phyloP scores from a whole-genome alignment of 2,329 filamentous ascomycete species.

The Arthrobotrys musiformis region DNA sequence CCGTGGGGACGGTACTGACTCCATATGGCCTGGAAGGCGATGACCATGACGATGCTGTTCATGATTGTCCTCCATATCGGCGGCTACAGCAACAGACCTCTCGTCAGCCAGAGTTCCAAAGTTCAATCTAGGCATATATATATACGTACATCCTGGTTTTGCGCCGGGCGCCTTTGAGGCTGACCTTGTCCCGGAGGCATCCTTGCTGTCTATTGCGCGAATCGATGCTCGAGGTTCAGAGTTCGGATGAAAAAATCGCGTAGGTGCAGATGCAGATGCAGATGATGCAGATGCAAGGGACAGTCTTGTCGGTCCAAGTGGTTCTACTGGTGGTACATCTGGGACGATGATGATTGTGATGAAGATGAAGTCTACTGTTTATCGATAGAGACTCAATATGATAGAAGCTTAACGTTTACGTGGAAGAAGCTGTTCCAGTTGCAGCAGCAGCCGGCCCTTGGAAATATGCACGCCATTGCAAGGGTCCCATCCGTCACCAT shows the following conservation, averaged over 20 bases:
- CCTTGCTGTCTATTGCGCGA: background rate
- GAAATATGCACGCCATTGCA: slow-evolving; percentile 13
- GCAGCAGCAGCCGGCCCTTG: background rate
- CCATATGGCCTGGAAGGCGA: slow-evolving; percentile 70
- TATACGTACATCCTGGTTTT: slow-evolving; percentile 33
- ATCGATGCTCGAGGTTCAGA: background rate
- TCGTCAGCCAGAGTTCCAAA: background rate
- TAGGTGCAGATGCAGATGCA: background rate
- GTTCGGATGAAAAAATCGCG: background rate
- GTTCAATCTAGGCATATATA: background rate
- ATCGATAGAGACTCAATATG: slow-evolving; percentile 44
- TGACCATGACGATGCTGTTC: slow-evolving; percentile 68
- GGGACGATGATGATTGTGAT: background rate
- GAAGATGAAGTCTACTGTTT: too few relatives aligned
- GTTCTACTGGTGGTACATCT: slow-evolving; percentile 11
- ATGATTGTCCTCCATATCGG: slow-evolving; percentile 47
- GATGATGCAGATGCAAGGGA: too few relatives aligned
- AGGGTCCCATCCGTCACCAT: background rate
- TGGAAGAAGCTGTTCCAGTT: background rate
- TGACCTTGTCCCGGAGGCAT: slow-evolving; percentile 37
- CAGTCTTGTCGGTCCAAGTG: too few relatives aligned
- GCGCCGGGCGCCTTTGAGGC: slow-evolving; percentile 35
- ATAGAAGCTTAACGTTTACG: slow-evolving; percentile 2
- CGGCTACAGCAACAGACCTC: slow-evolving; percentile 62
- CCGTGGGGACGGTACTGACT: slow-evolving; percentile 65